Evolutionary conservation across 2,329 filamentous ascomycete species (phyloP).

Genomic region (Diaporthe humulicola): DNA sequence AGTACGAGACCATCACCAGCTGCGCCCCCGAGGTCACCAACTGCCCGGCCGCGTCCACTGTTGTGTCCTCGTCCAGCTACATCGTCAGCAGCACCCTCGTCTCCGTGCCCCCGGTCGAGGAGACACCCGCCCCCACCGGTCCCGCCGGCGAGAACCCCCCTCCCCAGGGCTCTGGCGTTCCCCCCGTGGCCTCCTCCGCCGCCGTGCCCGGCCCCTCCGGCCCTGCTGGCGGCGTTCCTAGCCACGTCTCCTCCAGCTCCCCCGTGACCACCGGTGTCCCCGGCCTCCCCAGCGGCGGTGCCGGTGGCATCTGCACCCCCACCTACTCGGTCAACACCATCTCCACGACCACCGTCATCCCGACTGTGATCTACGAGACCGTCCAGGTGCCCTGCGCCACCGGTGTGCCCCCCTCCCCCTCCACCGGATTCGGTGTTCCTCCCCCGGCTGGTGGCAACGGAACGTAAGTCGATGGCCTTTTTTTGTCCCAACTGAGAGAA

Average conservation of each 20-base stretch:
- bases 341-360: constrained; percentile 70
- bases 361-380: constrained; percentile 66
- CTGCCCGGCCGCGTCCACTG: constrained; percentile 57
- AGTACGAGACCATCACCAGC: constrained; percentile 72
- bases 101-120: constrained; percentile 51
- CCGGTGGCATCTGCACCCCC: constrained; percentile 49
- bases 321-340: constrained; percentile 62
- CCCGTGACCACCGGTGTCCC: constrained; percentile 40
- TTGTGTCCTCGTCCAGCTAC: constrained; percentile 54
- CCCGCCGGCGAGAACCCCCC: constrained; percentile 40
- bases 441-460: constrained; percentile 46
- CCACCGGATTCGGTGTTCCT: constrained; percentile 40
- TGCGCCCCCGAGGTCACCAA: constrained; percentile 67
- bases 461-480: constrained; percentile 46
- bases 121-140: constrained; percentile 43
- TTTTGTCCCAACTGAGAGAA: background rate
- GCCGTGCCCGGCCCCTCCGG: constrained; percentile 39
- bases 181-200: constrained; percentile 41
- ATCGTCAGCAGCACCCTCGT: constrained; percentile 52
- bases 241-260: constrained; percentile 33
- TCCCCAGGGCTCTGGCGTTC: constrained; percentile 34
- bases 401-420: constrained; percentile 42
- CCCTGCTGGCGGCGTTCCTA: constrained; percentile 26
- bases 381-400: constrained; percentile 58
- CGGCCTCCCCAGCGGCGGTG: constrained; percentile 40